phyloP scores from a whole-genome alignment of 768 basidiomycete species.

The Mycena haematopus region DNA sequence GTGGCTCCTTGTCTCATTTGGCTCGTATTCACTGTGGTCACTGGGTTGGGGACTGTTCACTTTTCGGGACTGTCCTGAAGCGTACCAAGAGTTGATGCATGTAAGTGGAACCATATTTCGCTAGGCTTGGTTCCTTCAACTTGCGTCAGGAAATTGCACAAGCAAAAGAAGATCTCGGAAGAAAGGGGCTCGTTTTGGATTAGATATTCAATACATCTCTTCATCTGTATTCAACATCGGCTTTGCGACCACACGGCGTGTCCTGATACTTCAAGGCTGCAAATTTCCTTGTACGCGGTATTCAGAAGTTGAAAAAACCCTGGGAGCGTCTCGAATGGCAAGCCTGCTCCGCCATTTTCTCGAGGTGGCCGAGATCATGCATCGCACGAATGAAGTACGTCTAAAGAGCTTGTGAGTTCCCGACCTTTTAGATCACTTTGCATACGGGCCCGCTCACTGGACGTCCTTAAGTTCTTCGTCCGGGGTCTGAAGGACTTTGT shows the following conservation, averaged over 20 bases:
- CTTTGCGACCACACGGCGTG: not conserved
- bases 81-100: slow-evolving; percentile 70
- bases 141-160: slow-evolving; percentile 62
- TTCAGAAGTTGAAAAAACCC: slow-evolving; percentile 3
- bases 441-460: too few relatives aligned
- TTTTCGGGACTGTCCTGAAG: slow-evolving; percentile 81
- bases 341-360: slow-evolving; percentile 26
- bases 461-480: too few relatives aligned
- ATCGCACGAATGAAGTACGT: too few relatives aligned
- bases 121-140: slow-evolving; percentile 19
- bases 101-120: slow-evolving; percentile 44
- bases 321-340: slow-evolving; percentile 28
- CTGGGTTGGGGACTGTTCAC: slow-evolving; percentile 78
- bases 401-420: too few relatives aligned
- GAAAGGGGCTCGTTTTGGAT: slow-evolving; percentile 55
- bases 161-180: slow-evolving; percentile 56
- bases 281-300: slow-evolving; percentile 19
- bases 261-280: slow-evolving; percentile 6
- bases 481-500: too few relatives aligned
- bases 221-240: slow-evolving; percentile 23
- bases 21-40: slow-evolving; percentile 79
- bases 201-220: slow-evolving; percentile 33
- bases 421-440: too few relatives aligned
- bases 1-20: slow-evolving; percentile 83
- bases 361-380: slow-evolving; percentile 34